phyloP scores from a whole-genome alignment of 176 grass and related monocot genomes.

The Phyllostachys edulis region DNA sequence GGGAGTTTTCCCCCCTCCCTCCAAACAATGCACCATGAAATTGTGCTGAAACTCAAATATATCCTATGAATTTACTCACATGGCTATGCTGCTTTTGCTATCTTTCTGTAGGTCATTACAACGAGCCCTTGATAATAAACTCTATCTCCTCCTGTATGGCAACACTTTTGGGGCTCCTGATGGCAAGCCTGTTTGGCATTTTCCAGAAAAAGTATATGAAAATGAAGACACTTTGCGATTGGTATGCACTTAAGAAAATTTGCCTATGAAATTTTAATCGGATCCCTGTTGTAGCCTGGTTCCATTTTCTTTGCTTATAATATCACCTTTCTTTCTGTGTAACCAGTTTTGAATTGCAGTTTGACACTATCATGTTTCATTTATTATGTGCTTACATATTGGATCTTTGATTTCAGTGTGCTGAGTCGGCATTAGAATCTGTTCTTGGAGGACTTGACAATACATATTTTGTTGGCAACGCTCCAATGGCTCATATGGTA shows the following conservation, averaged over 20 bases:
- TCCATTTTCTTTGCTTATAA: constrained; percentile 2
- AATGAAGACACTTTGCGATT: constrained; percentile 78
- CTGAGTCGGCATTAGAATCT: constrained; percentile 77
- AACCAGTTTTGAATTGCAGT: background rate
- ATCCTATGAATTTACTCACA: background rate
- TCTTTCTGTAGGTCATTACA: constrained; percentile 68
- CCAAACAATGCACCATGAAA: background rate
- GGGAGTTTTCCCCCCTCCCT: background rate
- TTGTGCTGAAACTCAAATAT: background rate
- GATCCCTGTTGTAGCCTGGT: constrained; percentile 1
- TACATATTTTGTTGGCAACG: constrained; percentile 97
- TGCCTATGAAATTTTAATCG: background rate
- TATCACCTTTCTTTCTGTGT: background rate
- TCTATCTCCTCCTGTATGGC: constrained; percentile 91
- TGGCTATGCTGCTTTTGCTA: background rate
- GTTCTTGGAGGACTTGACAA: constrained; percentile 73
- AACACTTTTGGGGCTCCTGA: constrained; percentile 58
- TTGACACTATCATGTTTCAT: background rate
- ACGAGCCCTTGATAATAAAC: constrained; percentile 82
- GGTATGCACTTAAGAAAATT: constrained; percentile 43
- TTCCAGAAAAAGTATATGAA: constrained; percentile 90
- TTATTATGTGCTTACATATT: background rate
- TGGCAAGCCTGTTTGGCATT: constrained; percentile 80
- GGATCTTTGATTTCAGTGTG: constrained; percentile 64
- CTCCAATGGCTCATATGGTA: constrained; percentile 90